Evolutionary conservation across 2,329 filamentous ascomycete species (phyloP).

Genomic region (Beauveria bassiana): DNA sequence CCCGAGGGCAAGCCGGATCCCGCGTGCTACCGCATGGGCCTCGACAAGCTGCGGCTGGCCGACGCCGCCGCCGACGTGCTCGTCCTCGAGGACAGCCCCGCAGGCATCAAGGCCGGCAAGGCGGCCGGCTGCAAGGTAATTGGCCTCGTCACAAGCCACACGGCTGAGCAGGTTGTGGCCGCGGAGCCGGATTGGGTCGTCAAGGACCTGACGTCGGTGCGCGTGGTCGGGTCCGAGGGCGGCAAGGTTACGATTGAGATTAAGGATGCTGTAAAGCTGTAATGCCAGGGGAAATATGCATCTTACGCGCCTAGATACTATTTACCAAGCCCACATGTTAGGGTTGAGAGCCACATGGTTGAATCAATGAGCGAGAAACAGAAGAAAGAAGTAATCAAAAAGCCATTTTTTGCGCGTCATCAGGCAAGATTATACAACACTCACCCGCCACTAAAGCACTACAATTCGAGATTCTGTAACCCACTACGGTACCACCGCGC

Average conservation of each 20-base stretch:
- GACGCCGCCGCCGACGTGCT: constrained; percentile 47
- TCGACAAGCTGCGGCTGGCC: constrained; percentile 49
- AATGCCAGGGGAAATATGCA: background rate
- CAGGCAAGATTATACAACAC: too few relatives aligned
- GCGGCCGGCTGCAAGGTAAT: constrained; percentile 79
- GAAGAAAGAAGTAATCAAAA: too few relatives aligned
- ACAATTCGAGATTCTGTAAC: too few relatives aligned
- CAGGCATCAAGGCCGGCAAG: constrained; percentile 76
- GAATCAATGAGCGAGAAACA: too few relatives aligned
- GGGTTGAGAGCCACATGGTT: too few relatives aligned
- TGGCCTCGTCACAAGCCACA: constrained; percentile 79
- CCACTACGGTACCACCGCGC: too few relatives aligned
- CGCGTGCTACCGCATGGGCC: constrained; percentile 62
- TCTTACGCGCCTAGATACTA: background rate
- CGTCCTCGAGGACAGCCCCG: constrained; percentile 84
- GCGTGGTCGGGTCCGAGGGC: constrained; percentile 47
- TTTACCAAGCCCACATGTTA: too few relatives aligned
- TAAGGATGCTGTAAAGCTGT: constrained; percentile 44
- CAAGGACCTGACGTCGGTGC: constrained; percentile 67
- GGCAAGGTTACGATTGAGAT: constrained; percentile 63
- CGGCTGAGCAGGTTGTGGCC: constrained; percentile 58
- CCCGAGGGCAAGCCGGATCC: constrained; percentile 70
- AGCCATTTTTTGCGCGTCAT: too few relatives aligned
- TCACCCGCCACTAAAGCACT: too few relatives aligned
- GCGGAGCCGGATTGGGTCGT: constrained; percentile 88